Conservation (phyloP, 805 yeast species). For the Lachancea dasiensis region DNA sequence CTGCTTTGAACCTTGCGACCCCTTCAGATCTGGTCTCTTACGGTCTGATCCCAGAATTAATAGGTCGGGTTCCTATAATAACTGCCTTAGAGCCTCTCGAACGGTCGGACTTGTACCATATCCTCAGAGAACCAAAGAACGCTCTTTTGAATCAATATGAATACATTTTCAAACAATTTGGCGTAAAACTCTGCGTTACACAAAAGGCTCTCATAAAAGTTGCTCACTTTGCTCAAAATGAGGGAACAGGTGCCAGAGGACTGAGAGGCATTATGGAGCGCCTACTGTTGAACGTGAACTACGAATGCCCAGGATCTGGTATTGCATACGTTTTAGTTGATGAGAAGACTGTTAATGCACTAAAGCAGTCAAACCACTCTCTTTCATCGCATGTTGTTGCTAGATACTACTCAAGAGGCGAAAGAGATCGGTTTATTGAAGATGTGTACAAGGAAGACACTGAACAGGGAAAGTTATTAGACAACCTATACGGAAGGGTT, state of each 20-base stretch:
- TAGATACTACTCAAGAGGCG: conserved; percentile 42
- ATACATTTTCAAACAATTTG: conserved; percentile 47
- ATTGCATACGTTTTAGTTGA: conserved; percentile 45
- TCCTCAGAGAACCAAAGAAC: conserved; percentile 50
- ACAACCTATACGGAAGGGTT: conserved; percentile 28
- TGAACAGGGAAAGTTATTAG: conserved; percentile 32
- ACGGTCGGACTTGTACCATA: conserved; percentile 41
- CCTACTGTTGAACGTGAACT: conserved; percentile 44
- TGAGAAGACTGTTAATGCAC: conserved; percentile 38
- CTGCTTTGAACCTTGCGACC: conserved; percentile 42
- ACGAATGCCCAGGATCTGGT: conserved; percentile 55
- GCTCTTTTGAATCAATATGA: conserved; percentile 49
- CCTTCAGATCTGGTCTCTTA: conserved; percentile 46
- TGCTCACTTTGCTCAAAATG: conserved; percentile 43
- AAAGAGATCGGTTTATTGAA: conserved; percentile 36
- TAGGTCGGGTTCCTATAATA: conserved; percentile 53
- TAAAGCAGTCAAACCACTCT: conserved; percentile 31
- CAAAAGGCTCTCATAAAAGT: conserved; percentile 42
- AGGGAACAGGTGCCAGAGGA: conserved; percentile 60
- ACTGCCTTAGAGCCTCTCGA: conserved; percentile 44
- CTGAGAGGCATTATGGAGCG: conserved; percentile 50
- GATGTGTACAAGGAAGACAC: conserved; percentile 40
- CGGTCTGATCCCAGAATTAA: conserved; percentile 55
- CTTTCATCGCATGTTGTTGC: conserved; percentile 33
- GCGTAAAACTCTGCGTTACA: conserved; percentile 46